Conservation (phyloP, 2,329 filamentous ascomycete species). For the Claviceps africana region DNA sequence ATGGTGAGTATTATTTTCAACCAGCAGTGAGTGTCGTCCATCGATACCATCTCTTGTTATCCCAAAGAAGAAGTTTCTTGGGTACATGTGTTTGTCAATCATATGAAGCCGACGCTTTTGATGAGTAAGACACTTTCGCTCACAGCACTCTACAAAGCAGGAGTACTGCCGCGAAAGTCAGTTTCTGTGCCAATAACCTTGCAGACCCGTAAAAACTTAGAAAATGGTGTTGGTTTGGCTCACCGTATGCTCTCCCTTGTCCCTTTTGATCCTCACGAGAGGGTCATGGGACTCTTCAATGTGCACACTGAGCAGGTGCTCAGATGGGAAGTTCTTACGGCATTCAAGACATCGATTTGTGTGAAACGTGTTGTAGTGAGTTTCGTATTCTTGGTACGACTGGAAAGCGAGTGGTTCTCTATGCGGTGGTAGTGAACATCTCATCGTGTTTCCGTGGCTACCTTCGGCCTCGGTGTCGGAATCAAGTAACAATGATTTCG, state of each 20-base stretch:
- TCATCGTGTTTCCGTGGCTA: slow-evolving; percentile 42
- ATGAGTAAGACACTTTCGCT: slow-evolving; percentile 67
- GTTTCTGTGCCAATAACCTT: neutral
- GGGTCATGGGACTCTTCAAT: slow-evolving; percentile 88
- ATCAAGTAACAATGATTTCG: slow-evolving; percentile 51
- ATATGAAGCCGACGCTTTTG: slow-evolving; percentile 78
- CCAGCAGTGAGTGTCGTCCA: slow-evolving; percentile 63
- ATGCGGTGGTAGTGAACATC: slow-evolving; percentile 73
- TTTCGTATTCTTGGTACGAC: slow-evolving; percentile 69
- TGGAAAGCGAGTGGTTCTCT: slow-evolving; percentile 53
- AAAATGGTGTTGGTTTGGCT: too few species aligned
- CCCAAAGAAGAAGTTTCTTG: slow-evolving; percentile 74
- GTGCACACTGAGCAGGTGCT: slow-evolving; percentile 67
- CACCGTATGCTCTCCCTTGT: slow-evolving; percentile 77
- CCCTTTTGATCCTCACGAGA: slow-evolving; percentile 54
- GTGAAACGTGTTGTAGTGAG: slow-evolving; percentile 71
- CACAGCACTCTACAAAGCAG: slow-evolving; percentile 83
- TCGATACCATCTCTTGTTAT: slow-evolving; percentile 86
- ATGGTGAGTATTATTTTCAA: slow-evolving; percentile 36
- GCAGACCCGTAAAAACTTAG: neutral
- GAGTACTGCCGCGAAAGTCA: slow-evolving; percentile 43
- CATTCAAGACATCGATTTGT: slow-evolving; percentile 77
- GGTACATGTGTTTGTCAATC: slow-evolving; percentile 89
- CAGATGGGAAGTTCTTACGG: slow-evolving; percentile 73
- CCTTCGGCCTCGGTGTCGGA: slow-evolving; percentile 19